These are phyloP conservation scores for Aureobasidium uvarum DNA, from an alignment of 2,329 filamentous ascomycete genomes.

Conservation along the genomic window DNA sequence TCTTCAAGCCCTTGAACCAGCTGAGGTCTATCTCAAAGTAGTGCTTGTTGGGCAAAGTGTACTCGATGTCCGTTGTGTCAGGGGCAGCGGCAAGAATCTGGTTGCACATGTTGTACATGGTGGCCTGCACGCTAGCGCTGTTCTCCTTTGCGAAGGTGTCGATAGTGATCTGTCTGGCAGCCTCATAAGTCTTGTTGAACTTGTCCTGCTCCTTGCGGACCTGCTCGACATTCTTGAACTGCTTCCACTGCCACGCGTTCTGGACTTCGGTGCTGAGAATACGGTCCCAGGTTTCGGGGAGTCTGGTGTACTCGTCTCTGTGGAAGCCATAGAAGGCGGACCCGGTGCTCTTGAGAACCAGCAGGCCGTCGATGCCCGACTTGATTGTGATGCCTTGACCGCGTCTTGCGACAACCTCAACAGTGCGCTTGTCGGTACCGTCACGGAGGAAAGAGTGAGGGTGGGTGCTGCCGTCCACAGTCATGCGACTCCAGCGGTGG, in stretches of 20 bases:
- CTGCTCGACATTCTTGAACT: constrained; percentile 63
- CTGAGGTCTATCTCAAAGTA: constrained; percentile 97
- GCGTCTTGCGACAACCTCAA: constrained; percentile 67
- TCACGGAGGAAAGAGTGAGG: constrained; percentile 94
- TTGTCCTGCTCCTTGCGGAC: constrained; percentile 62
- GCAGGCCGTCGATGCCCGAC: constrained; percentile 75
- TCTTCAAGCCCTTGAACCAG: constrained; percentile 95
- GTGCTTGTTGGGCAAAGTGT: constrained; percentile 94
- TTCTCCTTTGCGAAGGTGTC: constrained; percentile 86
- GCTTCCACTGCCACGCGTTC: constrained; percentile 79
- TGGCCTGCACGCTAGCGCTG: constrained; percentile 90
- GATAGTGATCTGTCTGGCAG: constrained; percentile 80
- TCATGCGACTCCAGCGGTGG: constrained; percentile 90
- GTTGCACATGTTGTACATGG: constrained; percentile 99
- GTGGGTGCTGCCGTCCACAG: constrained; percentile 81
- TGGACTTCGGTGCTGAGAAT: constrained; percentile 94
- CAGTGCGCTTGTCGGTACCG: constrained; percentile 79
- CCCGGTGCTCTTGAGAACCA: constrained; percentile 94
- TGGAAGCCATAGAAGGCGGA: constrained; percentile 95
- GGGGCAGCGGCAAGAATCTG: constrained; percentile 75
- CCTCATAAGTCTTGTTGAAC: constrained; percentile 77
- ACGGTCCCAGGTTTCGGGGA: constrained; percentile 89
- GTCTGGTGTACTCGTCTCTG: constrained; percentile 87
- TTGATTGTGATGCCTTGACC: constrained; percentile 69
- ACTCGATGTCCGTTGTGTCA: constrained; percentile 69